Percentiles rank a stretch among this genome's conserved stretches.
Evolutionary conservation across 2,329 filamentous ascomycete species (phyloP).

Genomic region (Immersiporthe knoxdaviesiana): DNA sequence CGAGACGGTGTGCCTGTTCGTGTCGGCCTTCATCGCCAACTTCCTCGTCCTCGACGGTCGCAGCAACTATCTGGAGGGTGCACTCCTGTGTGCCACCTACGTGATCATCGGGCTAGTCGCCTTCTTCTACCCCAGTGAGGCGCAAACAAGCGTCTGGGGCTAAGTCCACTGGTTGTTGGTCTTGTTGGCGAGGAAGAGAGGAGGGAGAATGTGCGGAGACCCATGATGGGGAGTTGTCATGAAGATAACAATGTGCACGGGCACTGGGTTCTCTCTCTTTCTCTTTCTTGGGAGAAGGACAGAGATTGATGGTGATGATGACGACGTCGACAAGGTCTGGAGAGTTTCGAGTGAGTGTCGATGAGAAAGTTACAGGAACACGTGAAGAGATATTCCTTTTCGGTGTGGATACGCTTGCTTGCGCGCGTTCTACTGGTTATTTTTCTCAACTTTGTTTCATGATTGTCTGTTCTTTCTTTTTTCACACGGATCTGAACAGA

Average conservation of each 20-base stretch:
- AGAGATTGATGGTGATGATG: too few relatives aligned
- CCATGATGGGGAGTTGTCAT: too few relatives aligned
- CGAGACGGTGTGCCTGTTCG: constrained; percentile 85
- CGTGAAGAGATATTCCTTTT: background rate
- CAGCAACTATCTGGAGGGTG: constrained; percentile 85
- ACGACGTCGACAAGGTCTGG: background rate
- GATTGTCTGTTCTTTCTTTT: background rate
- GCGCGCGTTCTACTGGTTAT: background rate
- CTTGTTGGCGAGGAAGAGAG: background rate
- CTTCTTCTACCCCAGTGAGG: constrained; percentile 64
- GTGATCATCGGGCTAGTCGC: constrained; percentile 69
- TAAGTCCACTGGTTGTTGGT: background rate
- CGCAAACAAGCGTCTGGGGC: constrained; percentile 50
- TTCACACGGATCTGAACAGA: constrained; percentile 20
- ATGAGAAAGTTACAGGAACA: background rate
- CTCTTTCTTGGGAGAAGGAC: background rate
- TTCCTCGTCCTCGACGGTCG: constrained; percentile 84
- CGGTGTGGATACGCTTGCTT: background rate
- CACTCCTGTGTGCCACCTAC: constrained; percentile 67
- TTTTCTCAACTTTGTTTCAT: background rate
- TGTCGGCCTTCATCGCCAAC: constrained; percentile 83
- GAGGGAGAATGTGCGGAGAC: background rate
- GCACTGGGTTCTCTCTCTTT: background rate
- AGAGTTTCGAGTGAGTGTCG: background rate
- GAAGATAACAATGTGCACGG: background rate